Conservation (phyloP, 345 rosid genomes). For the Salix koriyanagi region DNA sequence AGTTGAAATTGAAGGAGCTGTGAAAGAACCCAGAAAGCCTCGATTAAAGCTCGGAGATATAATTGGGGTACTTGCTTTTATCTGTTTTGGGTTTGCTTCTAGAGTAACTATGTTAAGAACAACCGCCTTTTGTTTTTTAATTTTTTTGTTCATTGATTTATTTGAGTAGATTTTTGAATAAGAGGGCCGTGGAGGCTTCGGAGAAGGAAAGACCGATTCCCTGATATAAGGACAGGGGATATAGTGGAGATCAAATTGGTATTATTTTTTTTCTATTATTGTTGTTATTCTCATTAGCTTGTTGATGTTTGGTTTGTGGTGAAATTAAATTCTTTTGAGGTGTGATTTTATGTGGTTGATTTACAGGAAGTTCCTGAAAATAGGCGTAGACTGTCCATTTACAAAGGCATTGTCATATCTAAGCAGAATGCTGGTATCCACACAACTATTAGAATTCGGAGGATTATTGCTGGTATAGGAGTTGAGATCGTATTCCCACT, state of each 20-base stretch:
- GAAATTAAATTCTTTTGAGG: background rate
- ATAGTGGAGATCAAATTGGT: slow-evolving; percentile 79
- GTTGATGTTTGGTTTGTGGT: background rate
- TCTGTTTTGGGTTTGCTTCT: background rate
- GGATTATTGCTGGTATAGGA: slow-evolving; percentile 78
- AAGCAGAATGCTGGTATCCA: slow-evolving; percentile 90
- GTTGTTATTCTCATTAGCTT: background rate
- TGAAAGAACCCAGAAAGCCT: slow-evolving; percentile 49
- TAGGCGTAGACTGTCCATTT: slow-evolving; percentile 66
- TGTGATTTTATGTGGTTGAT: slow-evolving; percentile 15
- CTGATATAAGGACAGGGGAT: slow-evolving; percentile 79
- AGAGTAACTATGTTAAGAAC: no score
- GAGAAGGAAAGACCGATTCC: slow-evolving; percentile 65
- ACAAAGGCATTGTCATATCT: slow-evolving; percentile 81
- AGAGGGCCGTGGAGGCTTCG: slow-evolving; percentile 69
- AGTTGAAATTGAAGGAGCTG: slow-evolving; percentile 27
- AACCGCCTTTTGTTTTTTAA: background rate
- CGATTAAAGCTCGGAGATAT: slow-evolving; percentile 59
- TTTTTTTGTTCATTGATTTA: background rate
- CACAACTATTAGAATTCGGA: slow-evolving; percentile 71
- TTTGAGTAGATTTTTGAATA: slow-evolving; percentile 63
- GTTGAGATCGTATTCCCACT: slow-evolving; percentile 79
- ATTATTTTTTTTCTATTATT: slow-evolving; percentile 13
- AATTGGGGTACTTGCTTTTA: slow-evolving; percentile 52
- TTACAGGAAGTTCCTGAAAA: slow-evolving; percentile 76